A percentile compares a stretch with the other conserved stretches of the same genome.
These are phyloP conservation scores for Byssoonygena ceratinophila DNA, from an alignment of 2,329 filamentous ascomycete genomes.

Conservation along the genomic window DNA sequence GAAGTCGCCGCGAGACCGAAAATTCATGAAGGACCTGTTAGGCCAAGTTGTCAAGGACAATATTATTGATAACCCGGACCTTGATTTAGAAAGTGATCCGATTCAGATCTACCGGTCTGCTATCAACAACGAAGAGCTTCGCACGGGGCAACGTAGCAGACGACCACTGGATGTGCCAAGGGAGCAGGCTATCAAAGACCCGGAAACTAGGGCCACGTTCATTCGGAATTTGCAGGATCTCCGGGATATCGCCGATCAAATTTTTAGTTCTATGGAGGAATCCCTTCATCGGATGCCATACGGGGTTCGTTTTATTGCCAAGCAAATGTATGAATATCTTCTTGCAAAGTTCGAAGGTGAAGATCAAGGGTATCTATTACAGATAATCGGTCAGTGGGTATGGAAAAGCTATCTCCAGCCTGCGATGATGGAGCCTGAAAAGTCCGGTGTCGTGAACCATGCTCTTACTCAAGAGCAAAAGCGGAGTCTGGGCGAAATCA, in stretches of 20 bases:
- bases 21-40: slow-evolving; percentile 78
- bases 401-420: slow-evolving; percentile 93
- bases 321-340: slow-evolving; percentile 73
- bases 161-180: slow-evolving; percentile 75
- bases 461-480: slow-evolving; percentile 83
- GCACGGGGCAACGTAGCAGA: slow-evolving; percentile 73
- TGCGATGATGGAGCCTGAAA: slow-evolving; percentile 78
- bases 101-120: slow-evolving; percentile 93
- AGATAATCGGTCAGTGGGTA: slow-evolving; percentile 79
- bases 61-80: slow-evolving; percentile 78
- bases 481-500: slow-evolving; percentile 78
- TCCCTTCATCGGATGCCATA: slow-evolving; percentile 82
- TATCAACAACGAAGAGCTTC: slow-evolving; percentile 94
- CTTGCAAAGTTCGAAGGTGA: slow-evolving; percentile 69
- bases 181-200: slow-evolving; percentile 90
- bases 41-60: slow-evolving; percentile 80
- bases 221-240: slow-evolving; percentile 91
- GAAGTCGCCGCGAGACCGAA: slow-evolving; percentile 80
- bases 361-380: slow-evolving; percentile 63
- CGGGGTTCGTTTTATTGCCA: slow-evolving; percentile 75
- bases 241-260: slow-evolving; percentile 86
- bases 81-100: slow-evolving; percentile 92
- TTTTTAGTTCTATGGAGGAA: slow-evolving; percentile 72
- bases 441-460: slow-evolving; percentile 84
- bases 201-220: slow-evolving; percentile 82